These are phyloP conservation scores for Xylaria scruposa DNA, from an alignment of 495 filamentous ascomycete genomes.

Conservation along the genomic window DNA sequence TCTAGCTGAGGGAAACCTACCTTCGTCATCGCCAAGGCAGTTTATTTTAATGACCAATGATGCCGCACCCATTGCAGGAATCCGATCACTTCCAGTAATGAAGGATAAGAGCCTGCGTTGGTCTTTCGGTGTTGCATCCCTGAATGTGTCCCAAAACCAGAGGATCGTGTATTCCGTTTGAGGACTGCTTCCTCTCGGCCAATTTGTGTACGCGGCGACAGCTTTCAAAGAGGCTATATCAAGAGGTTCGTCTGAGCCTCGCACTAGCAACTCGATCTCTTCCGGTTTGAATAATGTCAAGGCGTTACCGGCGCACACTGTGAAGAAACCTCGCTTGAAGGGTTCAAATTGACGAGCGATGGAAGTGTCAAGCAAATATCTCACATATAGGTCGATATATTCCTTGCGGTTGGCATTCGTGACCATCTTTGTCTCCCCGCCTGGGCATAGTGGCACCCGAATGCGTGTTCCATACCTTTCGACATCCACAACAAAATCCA, in stretches of 20 bases:
- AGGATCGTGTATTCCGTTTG: slow-evolving; percentile 66
- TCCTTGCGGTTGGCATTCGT: slow-evolving; percentile 86
- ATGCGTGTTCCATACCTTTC: slow-evolving; percentile 78
- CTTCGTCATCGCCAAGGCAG: slow-evolving; percentile 76
- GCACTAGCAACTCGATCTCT: slow-evolving; percentile 88
- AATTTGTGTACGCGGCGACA: slow-evolving; percentile 84
- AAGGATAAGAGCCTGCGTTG: slow-evolving; percentile 85
- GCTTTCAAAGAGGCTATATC: slow-evolving; percentile 78
- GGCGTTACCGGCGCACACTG: slow-evolving; percentile 89
- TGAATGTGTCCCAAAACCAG: slow-evolving; percentile 93
- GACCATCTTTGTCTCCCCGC: slow-evolving; percentile 77
- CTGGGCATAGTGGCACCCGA: slow-evolving; percentile 73
- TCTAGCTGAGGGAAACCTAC: slow-evolving; percentile 82
- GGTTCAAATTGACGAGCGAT: slow-evolving; percentile 89
- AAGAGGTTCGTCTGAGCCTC: slow-evolving; percentile 85
- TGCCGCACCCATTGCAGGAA: slow-evolving; percentile 89
- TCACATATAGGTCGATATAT: slow-evolving; percentile 88
- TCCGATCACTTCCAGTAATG: slow-evolving; percentile 91
- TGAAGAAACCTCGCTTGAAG: slow-evolving; percentile 95
- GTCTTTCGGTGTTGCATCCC: slow-evolving; percentile 64
- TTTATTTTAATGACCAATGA: slow-evolving; percentile 76
- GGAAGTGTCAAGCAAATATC: slow-evolving; percentile 78
- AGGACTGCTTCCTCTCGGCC: slow-evolving; percentile 55
- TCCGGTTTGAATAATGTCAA: slow-evolving; percentile 90
- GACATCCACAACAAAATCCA: slow-evolving; percentile 80